Evolutionary conservation across 2,329 filamentous ascomycete genomes (phyloP), one percentile per base, ranked within the genome.

Genomic region (Alternaria triticina): DNA sequence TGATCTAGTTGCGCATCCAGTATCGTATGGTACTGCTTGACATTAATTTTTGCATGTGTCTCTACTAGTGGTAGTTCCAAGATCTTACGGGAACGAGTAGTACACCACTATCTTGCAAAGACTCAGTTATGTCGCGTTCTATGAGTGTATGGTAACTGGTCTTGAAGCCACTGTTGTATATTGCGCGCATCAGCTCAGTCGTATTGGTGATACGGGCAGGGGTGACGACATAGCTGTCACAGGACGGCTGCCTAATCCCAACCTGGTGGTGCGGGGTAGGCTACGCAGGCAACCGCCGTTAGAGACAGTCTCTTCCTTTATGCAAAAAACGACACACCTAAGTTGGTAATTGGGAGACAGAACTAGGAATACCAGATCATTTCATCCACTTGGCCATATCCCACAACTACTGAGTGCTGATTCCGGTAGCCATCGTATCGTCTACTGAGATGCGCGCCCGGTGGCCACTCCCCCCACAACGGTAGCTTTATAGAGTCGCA

Each of bases 1-100:
- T 40, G 8, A 3, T 3, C 8, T 3, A 2, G 17, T 11, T 6
- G 1, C 0, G 1, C n/a, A 2, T 40, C 36, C 36, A 11, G 4
- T 40, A 6, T 40, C 36, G 6, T 10, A 40, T 4, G 0, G 36
- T 40, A 17, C 3, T 40, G 36, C 3, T 40, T 40, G 36, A 2
- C 4, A 40, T 40, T 40, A 5, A 40, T 40, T 5, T 36, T 36
- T 27, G 27, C 23, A 25, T 6, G 23, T 7, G 23, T 25, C 23
- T 25, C 23, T 25, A 7, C 23, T 25, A 25, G 23, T 25, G 6
- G 6, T 25, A 23, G 23, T 23, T 23, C 23, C 23, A 23, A 23
- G 23, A 23, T 23, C 23, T 23, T 23, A 23, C 23, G 4, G 23
- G 23, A 23, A 23, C 23, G 23, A 23, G 23, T 23, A 23, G 23